A percentile compares a stretch with the other conserved stretches of the same genome.
Evolutionary conservation across 805 yeast species (phyloP).

Genomic region (Blastobotrys terrestris): DNA sequence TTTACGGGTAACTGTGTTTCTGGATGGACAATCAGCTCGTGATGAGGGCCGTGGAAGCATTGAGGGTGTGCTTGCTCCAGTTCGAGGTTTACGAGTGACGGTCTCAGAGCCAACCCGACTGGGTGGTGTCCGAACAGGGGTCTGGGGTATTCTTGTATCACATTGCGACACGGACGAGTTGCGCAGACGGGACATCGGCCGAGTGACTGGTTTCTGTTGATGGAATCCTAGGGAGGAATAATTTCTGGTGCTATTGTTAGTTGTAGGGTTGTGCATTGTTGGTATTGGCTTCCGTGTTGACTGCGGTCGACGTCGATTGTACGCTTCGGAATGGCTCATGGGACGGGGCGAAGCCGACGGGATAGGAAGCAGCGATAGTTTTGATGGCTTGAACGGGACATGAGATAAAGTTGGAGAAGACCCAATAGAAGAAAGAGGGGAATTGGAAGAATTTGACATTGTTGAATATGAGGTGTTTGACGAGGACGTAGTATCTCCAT

Average conservation of each 20-base stretch:
- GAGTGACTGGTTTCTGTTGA: background rate
- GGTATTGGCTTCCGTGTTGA: background rate
- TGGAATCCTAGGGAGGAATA: background rate
- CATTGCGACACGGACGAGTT: background rate
- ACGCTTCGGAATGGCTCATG: background rate
- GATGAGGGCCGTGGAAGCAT: slow-evolving; percentile 1
- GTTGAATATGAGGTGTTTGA: background rate
- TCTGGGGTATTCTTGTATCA: background rate
- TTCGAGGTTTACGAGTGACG: background rate
- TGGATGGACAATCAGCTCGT: background rate
- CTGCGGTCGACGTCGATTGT: background rate
- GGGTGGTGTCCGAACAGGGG: background rate
- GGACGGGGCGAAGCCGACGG: slow-evolving; percentile 1
- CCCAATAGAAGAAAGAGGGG: slow-evolving; percentile 5
- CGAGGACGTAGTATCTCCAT: background rate
- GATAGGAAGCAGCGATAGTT: background rate
- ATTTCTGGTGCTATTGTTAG: background rate
- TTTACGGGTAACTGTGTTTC: background rate
- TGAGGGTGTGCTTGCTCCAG: background rate
- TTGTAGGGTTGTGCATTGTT: background rate
- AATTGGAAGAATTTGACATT: background rate
- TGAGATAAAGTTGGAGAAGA: slow-evolving; percentile 2
- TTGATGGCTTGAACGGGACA: background rate
- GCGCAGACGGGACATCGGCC: background rate
- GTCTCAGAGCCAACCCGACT: background rate